Conservation (phyloP, 805 yeast genomes). For the Metschnikowia vanudenii region DNA sequence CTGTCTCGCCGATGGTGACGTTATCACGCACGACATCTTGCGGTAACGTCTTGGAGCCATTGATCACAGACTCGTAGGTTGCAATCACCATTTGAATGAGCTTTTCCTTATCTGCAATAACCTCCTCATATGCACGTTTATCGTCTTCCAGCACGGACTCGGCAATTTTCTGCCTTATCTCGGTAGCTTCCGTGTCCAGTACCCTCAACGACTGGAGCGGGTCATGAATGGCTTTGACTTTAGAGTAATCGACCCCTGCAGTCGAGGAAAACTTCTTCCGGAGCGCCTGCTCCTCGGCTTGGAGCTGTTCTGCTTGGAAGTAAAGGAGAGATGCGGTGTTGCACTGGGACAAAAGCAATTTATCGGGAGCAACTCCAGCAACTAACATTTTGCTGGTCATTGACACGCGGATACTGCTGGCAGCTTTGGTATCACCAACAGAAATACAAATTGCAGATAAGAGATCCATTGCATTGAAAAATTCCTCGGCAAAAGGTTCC, state of each 20-base stretch:
- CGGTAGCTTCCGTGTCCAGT: conserved; percentile 13
- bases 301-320: conserved; percentile 63
- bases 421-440: conserved; percentile 63
- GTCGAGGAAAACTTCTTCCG: conserved; percentile 24
- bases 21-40: conserved; percentile 23
- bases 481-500: conserved; percentile 75
- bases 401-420: conserved; percentile 58
- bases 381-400: conserved; percentile 72
- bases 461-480: conserved; percentile 73
- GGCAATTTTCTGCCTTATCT: conserved; percentile 12
- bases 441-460: conserved; percentile 69
- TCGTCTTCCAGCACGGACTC: conserved; percentile 25
- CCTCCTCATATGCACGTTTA: conserved; percentile 24
- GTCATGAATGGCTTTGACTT: conserved; percentile 18
- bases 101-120: conserved; percentile 21
- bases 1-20: conserved; percentile 52
- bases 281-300: conserved; percentile 42
- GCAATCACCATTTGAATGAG: conserved; percentile 32
- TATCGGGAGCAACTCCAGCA: conserved; percentile 66
- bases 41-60: conserved; percentile 32
- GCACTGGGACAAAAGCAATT: conserved; percentile 61
- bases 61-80: conserved; percentile 37
- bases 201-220: conserved; percentile 17
- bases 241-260: conserved; percentile 26
- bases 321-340: conserved; percentile 70